These are phyloP conservation scores for Setomelanomma holmii DNA, from an alignment of 2,329 filamentous ascomycete species.

Conservation along the genomic window DNA sequence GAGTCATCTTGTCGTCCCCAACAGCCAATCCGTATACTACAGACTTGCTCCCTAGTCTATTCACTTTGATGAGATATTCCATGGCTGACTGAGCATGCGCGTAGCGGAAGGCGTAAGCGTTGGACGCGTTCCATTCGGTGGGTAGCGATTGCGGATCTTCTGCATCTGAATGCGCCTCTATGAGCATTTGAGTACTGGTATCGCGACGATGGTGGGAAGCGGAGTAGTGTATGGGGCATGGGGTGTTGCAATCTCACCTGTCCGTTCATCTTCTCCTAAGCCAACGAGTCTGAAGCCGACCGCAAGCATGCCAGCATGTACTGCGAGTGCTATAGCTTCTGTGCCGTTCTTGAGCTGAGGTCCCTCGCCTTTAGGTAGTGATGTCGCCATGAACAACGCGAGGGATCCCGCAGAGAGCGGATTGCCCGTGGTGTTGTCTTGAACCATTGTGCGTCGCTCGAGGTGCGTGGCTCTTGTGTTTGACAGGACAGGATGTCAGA, in stretches of 20 bases:
- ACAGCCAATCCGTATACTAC: slow-evolving; percentile 80
- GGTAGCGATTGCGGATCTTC: slow-evolving; percentile 70
- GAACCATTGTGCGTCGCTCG: slow-evolving; percentile 39
- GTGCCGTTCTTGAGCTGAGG: slow-evolving; percentile 69
- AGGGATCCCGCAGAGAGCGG: slow-evolving; percentile 54
- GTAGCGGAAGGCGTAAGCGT: slow-evolving; percentile 82
- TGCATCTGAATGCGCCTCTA: slow-evolving; percentile 64
- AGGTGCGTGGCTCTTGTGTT: too few species aligned
- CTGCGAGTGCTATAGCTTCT: slow-evolving; percentile 83
- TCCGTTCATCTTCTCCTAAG: slow-evolving; percentile 80
- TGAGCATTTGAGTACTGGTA: slow-evolving; percentile 30
- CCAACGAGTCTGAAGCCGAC: slow-evolving; percentile 83
- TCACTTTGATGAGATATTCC: slow-evolving; percentile 82
- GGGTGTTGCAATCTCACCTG: slow-evolving; percentile 59
- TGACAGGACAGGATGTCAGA: too few species aligned
- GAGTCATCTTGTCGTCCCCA: slow-evolving; percentile 80
- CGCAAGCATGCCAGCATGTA: slow-evolving; percentile 81
- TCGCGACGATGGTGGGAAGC: slow-evolving; percentile 9
- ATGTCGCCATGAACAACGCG: slow-evolving; percentile 52
- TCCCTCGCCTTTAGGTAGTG: slow-evolving; percentile 48
- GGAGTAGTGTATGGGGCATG: not conserved
- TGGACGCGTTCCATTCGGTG: slow-evolving; percentile 78
- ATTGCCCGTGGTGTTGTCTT: slow-evolving; percentile 45
- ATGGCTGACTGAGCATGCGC: slow-evolving; percentile 84
- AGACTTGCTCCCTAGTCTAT: slow-evolving; percentile 81